A percentile compares a stretch with the other conserved stretches of the same genome.
Conservation (phyloP, 176 grass and related monocot genomes). For the Rhynchospora tenuis region DNA sequence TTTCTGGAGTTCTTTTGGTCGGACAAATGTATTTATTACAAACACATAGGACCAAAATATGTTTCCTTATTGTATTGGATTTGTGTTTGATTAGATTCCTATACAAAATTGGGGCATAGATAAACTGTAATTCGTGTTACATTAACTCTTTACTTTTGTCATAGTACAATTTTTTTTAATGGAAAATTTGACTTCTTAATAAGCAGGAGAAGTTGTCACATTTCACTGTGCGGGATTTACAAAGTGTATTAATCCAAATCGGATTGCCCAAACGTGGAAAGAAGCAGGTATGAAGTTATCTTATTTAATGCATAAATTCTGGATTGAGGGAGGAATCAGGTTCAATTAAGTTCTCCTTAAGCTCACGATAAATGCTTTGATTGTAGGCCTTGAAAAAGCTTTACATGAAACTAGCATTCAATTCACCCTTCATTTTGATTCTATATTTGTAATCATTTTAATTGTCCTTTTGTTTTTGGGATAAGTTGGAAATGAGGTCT, state of each 20-base stretch:
- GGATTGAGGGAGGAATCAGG: background rate
- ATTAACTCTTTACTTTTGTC: background rate
- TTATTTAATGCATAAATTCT: background rate
- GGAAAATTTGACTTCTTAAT: background rate
- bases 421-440: background rate
- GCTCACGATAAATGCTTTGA: background rate
- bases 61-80: background rate
- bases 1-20: background rate
- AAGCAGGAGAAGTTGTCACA: slow-evolving; percentile 75
- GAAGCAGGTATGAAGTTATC: slow-evolving; percentile 57
- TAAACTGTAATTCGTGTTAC: background rate
- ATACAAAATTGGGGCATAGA: background rate
- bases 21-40: background rate
- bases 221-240: slow-evolving; percentile 92
- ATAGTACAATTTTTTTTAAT: background rate
- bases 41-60: background rate
- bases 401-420: background rate
- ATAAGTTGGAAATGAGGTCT: background rate
- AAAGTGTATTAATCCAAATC: slow-evolving; percentile 73
- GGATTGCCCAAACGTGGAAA: slow-evolving; percentile 74
- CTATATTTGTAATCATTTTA: background rate
- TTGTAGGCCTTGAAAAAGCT: background rate
- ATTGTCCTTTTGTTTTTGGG: background rate
- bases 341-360: background rate
- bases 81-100: background rate